Percentiles rank a stretch among this genome's conserved stretches.
Conservation (phyloP, 2,329 filamentous ascomycete species). For the Colletotrichum tanaceti region DNA sequence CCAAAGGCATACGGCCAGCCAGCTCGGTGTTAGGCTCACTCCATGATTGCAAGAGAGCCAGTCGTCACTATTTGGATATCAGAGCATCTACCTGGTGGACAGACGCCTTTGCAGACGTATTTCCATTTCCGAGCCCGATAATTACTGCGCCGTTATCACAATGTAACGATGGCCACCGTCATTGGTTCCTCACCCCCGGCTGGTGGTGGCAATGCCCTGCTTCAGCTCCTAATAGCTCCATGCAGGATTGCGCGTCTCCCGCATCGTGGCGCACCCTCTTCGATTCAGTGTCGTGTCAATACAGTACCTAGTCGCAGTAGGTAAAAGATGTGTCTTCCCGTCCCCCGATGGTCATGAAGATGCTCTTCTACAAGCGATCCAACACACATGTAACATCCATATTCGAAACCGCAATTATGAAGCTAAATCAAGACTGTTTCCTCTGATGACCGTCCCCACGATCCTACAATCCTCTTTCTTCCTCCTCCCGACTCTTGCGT, state of each 20-base stretch:
- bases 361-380: neutral
- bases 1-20: too few relatives aligned
- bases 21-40: too few relatives aligned
- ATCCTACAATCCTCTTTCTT: neutral
- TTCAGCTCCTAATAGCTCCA: constrained; percentile 27
- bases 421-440: neutral
- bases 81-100: neutral
- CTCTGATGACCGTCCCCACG: constrained; percentile 1
- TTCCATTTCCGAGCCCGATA: neutral
- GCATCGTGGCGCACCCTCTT: neutral
- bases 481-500: neutral
- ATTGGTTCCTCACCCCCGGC: constrained; percentile 22
- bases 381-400: neutral
- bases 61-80: neutral
- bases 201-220: constrained; percentile 32
- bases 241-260: constrained; percentile 11
- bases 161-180: neutral
- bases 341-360: too few relatives aligned
- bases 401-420: neutral
- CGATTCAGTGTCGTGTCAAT: too few relatives aligned
- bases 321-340: neutral
- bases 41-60: neutral
- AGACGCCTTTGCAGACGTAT: neutral
- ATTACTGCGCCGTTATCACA: neutral
- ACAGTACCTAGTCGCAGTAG: neutral